phyloP scores from a whole-genome alignment of 768 basidiomycete genomes.

The Leccinum pellstonianum region DNA sequence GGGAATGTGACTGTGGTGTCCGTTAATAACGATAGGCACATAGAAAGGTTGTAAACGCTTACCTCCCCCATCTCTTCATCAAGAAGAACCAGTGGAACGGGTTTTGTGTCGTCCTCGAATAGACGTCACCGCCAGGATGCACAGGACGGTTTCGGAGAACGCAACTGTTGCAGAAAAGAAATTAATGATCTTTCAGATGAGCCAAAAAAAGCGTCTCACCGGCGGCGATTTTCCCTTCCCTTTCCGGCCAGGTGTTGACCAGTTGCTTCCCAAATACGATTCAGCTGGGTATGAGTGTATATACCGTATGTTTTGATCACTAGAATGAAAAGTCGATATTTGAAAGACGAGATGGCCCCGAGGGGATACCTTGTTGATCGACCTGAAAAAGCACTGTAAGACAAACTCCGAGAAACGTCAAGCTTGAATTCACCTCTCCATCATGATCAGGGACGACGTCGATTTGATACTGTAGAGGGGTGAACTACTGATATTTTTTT shows the following conservation, averaged over 20 bases:
- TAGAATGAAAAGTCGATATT: slow-evolving; percentile 11
- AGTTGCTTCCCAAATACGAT: slow-evolving; percentile 47
- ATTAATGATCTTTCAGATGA: not conserved
- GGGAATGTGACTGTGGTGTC: slow-evolving; percentile 47
- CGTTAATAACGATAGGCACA: not conserved
- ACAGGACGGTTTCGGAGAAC: slow-evolving; percentile 39
- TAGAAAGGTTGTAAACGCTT: not conserved
- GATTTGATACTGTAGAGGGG: too few relatives aligned
- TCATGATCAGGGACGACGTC: too few relatives aligned
- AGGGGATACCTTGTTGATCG: not conserved
- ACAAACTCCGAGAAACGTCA: too few relatives aligned
- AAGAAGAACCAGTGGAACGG: slow-evolving; percentile 34
- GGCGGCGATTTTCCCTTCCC: slow-evolving; percentile 51
- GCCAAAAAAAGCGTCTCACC: slow-evolving; percentile 33
- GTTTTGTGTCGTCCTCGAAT: slow-evolving; percentile 24
- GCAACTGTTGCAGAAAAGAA: slow-evolving; percentile 37
- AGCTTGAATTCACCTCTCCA: too few relatives aligned
- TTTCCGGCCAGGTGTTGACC: slow-evolving; percentile 40
- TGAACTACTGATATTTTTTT: too few relatives aligned
- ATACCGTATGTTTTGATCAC: slow-evolving; percentile 52
- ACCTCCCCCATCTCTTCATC: slow-evolving; percentile 51
- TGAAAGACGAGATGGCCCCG: not conserved
- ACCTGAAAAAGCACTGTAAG: too few relatives aligned
- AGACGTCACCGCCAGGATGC: slow-evolving; percentile 40
- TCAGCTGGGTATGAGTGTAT: slow-evolving; percentile 48